These are phyloP conservation scores for Pseudotulostoma volvatum DNA, from an alignment of 495 filamentous ascomycete genomes.

Conservation along the genomic window DNA sequence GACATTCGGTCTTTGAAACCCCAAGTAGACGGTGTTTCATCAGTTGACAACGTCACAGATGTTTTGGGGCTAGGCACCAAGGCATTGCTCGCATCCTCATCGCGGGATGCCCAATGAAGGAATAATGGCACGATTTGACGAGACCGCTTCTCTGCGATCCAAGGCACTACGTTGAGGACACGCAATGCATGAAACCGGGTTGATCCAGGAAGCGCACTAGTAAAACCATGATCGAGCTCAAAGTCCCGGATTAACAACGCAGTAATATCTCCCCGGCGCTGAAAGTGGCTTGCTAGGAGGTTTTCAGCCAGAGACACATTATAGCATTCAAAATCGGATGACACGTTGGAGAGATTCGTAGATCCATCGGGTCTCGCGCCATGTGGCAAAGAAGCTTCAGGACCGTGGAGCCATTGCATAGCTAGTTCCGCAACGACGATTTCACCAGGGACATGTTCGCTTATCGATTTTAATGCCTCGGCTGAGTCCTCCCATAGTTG, in stretches of 20 bases:
- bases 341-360: conserved; percentile 3
- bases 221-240: conserved; percentile 18
- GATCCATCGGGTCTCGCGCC: conserved; percentile 14
- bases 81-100: conserved; percentile 24
- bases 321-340: conserved; percentile 61
- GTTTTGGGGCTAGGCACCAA: conserved; percentile 7
- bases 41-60: conserved; percentile 12
- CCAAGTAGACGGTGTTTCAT: conserved; percentile 21
- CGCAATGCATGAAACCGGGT: conserved; percentile 64
- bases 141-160: conserved; percentile 70
- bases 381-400: conserved; percentile 22
- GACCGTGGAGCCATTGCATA: conserved; percentile 61
- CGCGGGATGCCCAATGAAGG: conserved; percentile 50
- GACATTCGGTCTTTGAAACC: conserved; percentile 61
- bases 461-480: conserved; percentile 56
- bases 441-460: conserved; percentile 52
- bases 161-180: conserved; percentile 55
- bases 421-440: conserved; percentile 54
- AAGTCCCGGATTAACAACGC: conserved; percentile 17
- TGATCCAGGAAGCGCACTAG: conserved; percentile 21
- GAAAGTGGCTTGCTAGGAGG: conserved; percentile 19
- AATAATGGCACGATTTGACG: conserved; percentile 73
- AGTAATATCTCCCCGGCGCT: conserved; percentile 9
- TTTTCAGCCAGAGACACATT: conserved; percentile 47
- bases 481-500: conserved; percentile 75